Evolutionary conservation across 108 stramenopile species (phyloP), one percentile per base, ranked within the genome.

Genomic region (Stephanodiscus minutulus): DNA sequence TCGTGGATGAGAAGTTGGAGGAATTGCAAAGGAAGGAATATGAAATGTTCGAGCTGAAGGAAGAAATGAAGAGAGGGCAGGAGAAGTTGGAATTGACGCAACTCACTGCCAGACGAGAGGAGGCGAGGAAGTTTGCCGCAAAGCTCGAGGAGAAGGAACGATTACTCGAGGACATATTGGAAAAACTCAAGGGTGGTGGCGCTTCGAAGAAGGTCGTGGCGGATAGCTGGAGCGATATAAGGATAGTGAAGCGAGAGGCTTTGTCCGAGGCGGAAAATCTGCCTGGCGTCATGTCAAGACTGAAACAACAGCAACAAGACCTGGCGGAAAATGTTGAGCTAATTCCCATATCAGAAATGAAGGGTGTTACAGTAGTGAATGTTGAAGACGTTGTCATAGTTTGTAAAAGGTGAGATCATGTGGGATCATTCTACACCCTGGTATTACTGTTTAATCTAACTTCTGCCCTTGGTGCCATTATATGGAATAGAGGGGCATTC

Each of bases 141-240:
- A 87, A 86, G 69, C 77, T 96, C 36, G 94, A 93, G 77, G 94
- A 92, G 56, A 96, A 95, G 76, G 96, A 97, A 74, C 74, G 77
- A 39, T 67, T 95, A 59, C 68, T 97, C 13, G 95, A 97, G 79
- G 85, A 92, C 60, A 81, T 97, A 37, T 62, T 95, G 5, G 80
- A 86, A 49, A 88, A 85, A 64, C 83, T 92, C 7, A 94, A 93
- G 65, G 76, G 64, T 9, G 68, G 74, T 11, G 88, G 91, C 72
- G 91, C 90, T 24, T 87, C 90, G 0, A 87, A 88, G 15, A 88
- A 88, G 73, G 74, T 95, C 13, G 73, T 95, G 31, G 91, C 92
- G 13, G 91, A 87, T 50, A 96, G 91, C 64, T 94, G 94, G 90
- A 88, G 88, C 15, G 82, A 95, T 39, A 92, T 95, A 68, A 88